A percentile compares a stretch with the other conserved stretches of the same genome.
Evolutionary conservation across 164 flowering plant genomes (phyloP).

Genomic region (Vitis vinifera): DNA sequence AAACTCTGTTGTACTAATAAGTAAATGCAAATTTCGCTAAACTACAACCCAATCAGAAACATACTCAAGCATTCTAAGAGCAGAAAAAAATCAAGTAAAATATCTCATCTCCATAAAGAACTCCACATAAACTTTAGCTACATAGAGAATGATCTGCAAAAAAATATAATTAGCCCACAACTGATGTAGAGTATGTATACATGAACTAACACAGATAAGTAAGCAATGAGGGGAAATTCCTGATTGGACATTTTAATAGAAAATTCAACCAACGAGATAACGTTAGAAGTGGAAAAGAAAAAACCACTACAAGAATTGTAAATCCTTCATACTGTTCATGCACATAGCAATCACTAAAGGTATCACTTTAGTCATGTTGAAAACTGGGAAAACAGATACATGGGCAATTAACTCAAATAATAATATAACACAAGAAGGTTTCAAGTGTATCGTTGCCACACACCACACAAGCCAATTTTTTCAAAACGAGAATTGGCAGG

Average conservation of each 20-base stretch:
- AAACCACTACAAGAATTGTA: conserved; percentile 1
- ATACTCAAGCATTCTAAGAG: background rate
- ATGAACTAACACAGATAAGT: background rate
- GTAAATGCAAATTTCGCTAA: background rate
- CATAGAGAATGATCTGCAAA: background rate
- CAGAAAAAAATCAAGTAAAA: background rate
- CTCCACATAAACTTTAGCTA: background rate
- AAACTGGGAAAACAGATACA: background rate
- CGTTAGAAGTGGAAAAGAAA: background rate
- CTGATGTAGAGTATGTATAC: background rate
- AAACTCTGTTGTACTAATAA: background rate
- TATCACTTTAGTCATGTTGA: background rate
- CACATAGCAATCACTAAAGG: background rate
- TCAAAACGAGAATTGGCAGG: conserved; percentile 2
- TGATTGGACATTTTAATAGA: background rate
- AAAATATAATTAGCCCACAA: background rate
- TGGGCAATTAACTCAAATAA: conserved; percentile 14
- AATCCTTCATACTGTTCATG: background rate
- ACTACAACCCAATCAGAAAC: background rate
- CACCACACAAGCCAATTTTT: conserved; percentile 11
- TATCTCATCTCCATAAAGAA: background rate
- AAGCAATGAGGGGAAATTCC: background rate
- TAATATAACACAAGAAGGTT: conserved; percentile 10
- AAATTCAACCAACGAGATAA: background rate
- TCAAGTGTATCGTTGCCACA: conserved; percentile 17